Percentiles rank a stretch among this genome's conserved stretches.
phyloP scores from a whole-genome alignment of 2,329 filamentous ascomycete genomes.

The Seiridium unicorne region DNA sequence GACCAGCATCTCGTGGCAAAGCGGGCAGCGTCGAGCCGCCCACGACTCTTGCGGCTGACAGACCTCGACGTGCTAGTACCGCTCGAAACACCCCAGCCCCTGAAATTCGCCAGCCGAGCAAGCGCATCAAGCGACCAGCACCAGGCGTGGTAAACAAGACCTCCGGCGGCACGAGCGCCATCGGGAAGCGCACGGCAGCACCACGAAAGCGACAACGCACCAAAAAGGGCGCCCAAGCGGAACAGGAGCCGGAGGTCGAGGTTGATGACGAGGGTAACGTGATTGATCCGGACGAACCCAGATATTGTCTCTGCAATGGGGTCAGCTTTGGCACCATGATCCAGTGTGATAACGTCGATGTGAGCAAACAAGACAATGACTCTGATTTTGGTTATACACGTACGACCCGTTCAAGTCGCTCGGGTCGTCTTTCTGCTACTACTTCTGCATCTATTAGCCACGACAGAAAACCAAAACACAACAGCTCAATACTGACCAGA shows the following conservation, averaged over 20 bases:
- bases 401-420: constrained; percentile 6
- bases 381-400: constrained; percentile 7
- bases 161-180: constrained; percentile 62
- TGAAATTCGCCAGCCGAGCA: constrained; percentile 41
- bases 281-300: constrained; percentile 72
- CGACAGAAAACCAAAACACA: constrained; percentile 8
- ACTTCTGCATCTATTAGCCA: constrained; percentile 11
- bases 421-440: background rate
- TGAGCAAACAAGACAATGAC: constrained; percentile 40
- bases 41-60: constrained; percentile 45
- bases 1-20: constrained; percentile 53
- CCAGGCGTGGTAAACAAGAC: constrained; percentile 69
- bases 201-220: constrained; percentile 62
- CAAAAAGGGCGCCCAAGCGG: constrained; percentile 41
- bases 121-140: constrained; percentile 67
- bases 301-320: constrained; percentile 76
- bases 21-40: constrained; percentile 50
- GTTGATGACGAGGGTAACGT: constrained; percentile 66
- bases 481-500: constrained; percentile 19
- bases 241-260: constrained; percentile 53
- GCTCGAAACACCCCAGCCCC: constrained; percentile 57
- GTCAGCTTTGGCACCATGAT: constrained; percentile 85
- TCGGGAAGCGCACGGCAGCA: constrained; percentile 69
- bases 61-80: constrained; percentile 55
- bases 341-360: constrained; percentile 74